These are phyloP conservation scores for Coccomyxa sp. DNA, from an alignment of 139 green algal species.

Conservation along the genomic window DNA sequence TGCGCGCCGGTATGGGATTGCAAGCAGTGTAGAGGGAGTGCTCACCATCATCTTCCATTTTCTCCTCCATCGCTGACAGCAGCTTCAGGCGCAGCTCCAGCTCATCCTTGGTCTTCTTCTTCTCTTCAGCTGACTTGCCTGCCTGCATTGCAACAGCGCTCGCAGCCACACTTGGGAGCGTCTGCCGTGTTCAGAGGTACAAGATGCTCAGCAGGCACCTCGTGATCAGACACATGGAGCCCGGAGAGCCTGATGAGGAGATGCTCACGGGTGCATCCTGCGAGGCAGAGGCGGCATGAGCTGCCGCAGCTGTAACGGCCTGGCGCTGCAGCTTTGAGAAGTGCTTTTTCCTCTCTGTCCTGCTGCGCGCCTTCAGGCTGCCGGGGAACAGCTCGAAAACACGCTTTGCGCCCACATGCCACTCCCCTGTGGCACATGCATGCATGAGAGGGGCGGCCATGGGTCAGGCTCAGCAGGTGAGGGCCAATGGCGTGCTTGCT, in stretches of 20 bases:
- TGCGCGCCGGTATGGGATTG: too few species aligned
- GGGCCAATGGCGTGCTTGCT: too few species aligned
- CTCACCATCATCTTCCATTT: slow-evolving; percentile 17
- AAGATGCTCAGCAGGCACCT: not conserved
- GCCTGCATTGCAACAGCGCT: not conserved
- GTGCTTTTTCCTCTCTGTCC: slow-evolving; percentile 48
- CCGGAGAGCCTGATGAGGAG: too few species aligned
- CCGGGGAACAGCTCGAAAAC: slow-evolving; percentile 71
- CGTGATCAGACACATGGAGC: too few species aligned
- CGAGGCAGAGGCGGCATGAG: slow-evolving; percentile 11
- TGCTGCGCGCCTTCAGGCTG: slow-evolving; percentile 39
- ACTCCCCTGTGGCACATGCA: slow-evolving; percentile 71
- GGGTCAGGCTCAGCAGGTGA: too few species aligned
- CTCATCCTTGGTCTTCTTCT: slow-evolving; percentile 49
- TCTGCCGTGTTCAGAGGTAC: not conserved
- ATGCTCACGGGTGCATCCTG: not conserved
- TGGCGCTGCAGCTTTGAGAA: slow-evolving; percentile 65
- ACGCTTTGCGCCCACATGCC: slow-evolving; percentile 74
- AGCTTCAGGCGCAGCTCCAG: slow-evolving; percentile 64
- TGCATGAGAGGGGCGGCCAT: too few species aligned
- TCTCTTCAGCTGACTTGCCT: not conserved
- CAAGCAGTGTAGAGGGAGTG: too few species aligned
- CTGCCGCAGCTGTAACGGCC: slow-evolving; percentile 33
- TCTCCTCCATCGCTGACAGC: slow-evolving; percentile 46
- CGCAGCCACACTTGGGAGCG: not conserved